phyloP scores from a whole-genome alignment of 768 basidiomycete genomes.

The Austroboletus eburneus region DNA sequence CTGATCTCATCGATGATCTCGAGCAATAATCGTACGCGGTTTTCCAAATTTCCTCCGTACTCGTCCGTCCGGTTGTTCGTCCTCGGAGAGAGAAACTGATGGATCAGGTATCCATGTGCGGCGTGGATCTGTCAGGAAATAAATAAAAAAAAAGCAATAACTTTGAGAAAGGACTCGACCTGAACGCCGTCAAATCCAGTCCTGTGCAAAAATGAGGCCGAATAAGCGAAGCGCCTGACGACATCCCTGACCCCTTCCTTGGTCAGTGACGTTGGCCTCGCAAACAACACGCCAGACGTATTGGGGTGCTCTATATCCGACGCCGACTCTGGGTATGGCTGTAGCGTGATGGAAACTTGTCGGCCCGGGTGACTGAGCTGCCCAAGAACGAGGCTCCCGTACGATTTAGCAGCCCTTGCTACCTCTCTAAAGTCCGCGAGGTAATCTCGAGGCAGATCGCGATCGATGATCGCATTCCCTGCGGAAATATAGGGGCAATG shows the following conservation, averaged over 20 bases:
- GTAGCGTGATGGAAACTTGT: constrained; percentile 32
- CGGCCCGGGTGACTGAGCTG: constrained; percentile 33
- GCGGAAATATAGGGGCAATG: background rate
- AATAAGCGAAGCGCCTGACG: constrained; percentile 45
- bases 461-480: constrained; percentile 33
- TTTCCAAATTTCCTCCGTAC: constrained; percentile 53
- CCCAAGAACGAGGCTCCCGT: constrained; percentile 29
- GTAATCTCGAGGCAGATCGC: constrained; percentile 23
- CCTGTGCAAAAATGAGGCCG: constrained; percentile 47
- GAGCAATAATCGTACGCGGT: constrained; percentile 45
- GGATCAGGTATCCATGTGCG: constrained; percentile 42
- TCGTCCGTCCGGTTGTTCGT: constrained; percentile 49
- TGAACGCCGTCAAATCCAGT: constrained; percentile 72
- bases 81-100: constrained; percentile 44
- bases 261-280: constrained; percentile 37
- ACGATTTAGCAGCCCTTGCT: constrained; percentile 30
- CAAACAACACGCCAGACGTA: constrained; percentile 30
- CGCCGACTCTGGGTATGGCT: constrained; percentile 32
- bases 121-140: constrained; percentile 34
- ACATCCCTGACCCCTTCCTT: constrained; percentile 48
- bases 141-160: background rate
- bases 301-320: constrained; percentile 34
- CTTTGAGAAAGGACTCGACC: constrained; percentile 16
- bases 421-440: constrained; percentile 18
- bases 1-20: constrained; percentile 44